These are phyloP conservation scores for Gyromitra esculenta DNA, from an alignment of 2,329 filamentous ascomycete genomes.

Conservation along the genomic window DNA sequence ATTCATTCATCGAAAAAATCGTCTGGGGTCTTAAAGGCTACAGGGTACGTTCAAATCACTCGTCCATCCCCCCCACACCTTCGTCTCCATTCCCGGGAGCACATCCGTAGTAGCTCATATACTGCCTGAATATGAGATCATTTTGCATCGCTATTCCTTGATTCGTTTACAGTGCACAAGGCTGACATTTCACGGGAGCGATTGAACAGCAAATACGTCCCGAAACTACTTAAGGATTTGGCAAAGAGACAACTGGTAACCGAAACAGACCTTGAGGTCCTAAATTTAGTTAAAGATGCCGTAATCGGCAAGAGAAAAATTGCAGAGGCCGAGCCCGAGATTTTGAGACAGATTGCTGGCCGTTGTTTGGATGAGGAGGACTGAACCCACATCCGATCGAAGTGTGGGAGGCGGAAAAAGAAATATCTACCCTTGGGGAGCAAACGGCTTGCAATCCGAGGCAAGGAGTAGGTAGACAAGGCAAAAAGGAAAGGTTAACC, in stretches of 20 bases:
- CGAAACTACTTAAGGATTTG: slow-evolving; percentile 56
- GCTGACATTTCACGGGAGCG: slow-evolving; percentile 27
- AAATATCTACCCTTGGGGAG: slow-evolving; percentile 28
- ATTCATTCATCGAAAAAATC: slow-evolving; percentile 53
- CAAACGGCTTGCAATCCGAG: slow-evolving; percentile 31
- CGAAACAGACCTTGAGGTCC: slow-evolving; percentile 51
- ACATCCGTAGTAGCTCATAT: slow-evolving; percentile 22
- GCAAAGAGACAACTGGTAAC: slow-evolving; percentile 44
- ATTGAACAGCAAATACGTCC: slow-evolving; percentile 57
- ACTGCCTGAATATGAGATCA: slow-evolving; percentile 31
- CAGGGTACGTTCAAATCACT: slow-evolving; percentile 54
- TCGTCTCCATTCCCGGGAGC: slow-evolving; percentile 6
- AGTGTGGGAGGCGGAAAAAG: slow-evolving; percentile 26
- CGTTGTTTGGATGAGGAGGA: slow-evolving; percentile 27
- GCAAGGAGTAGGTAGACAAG: neutral
- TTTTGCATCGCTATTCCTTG: slow-evolving; percentile 18
- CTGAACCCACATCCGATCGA: slow-evolving; percentile 23
- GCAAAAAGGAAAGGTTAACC: slow-evolving; percentile 36
- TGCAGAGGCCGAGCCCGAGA: slow-evolving; percentile 50
- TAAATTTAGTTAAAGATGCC: slow-evolving; percentile 55
- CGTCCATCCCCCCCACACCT: slow-evolving; percentile 26
- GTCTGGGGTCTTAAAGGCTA: slow-evolving; percentile 55
- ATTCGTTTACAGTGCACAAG: neutral
- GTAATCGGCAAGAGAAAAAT: slow-evolving; percentile 53
- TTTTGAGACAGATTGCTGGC: slow-evolving; percentile 50